Base-by-base conservation (phyloP, 1,284 basidiomycete genomes). In the Porodaedalea pini region DNA sequence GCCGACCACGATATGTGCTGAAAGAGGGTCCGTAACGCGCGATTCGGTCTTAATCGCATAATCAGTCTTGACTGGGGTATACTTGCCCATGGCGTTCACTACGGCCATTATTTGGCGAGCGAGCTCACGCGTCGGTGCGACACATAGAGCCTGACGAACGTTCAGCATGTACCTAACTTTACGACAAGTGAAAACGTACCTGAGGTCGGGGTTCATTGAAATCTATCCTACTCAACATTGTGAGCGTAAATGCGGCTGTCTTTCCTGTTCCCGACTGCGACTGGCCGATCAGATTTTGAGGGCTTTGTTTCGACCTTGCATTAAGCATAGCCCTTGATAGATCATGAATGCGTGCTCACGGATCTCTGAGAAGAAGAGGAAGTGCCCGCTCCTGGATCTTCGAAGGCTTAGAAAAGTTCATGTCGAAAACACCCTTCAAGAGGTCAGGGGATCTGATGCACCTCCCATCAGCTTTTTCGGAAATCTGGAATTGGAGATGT, bases 231-330 rank as follows among this genome's bases (percentile, higher is more conserved):
- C 90, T 94, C 21, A 99, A 83, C 95, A 99, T 99, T 27, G 95
- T 95, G 55, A 99, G 80, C 11, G 95, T 92, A 70, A 99, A 99
- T 2, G 97, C 97, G 4, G 97, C 97, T 2, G 97, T 99, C 78
- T 99, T 99, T 57, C 97, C 97, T 6, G 97, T 99, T 41, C 97
- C 97, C 23, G 97, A 99, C 71, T 99, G 97, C 50, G 94, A 98
- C 75, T 99, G 97, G 8, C 94, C 97, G 71, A 99, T 99, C 88
- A 99, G 96, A 74, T 99, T 99, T 58, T 88, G 88, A 5, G 95
- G 90, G 17, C 94, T 97, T 41, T 23, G 61, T 23, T 40, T 11
- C 32, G 31, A 56, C 27, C 17, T 21, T 17, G 7, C 23, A 34
- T 52, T 4, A 58, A 27, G n/a, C 7, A 1, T 6, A 13, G 6